Percentiles rank a stretch among this genome's conserved stretches.
phyloP scores from a whole-genome alignment of 768 basidiomycete genomes.

The Cubamyces lactineus region DNA sequence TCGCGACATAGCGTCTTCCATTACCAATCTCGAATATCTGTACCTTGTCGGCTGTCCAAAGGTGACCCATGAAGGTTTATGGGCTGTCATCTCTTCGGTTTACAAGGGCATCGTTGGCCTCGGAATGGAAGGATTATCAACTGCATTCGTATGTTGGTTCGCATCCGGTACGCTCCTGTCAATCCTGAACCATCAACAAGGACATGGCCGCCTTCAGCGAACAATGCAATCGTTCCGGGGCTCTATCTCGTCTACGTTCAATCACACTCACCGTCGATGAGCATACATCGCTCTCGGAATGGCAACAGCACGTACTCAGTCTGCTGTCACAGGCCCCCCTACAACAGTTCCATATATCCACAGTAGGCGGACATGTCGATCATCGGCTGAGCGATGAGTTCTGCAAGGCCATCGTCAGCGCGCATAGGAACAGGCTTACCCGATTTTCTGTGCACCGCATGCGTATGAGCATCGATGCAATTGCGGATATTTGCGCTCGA shows the following conservation, averaged over 20 bases:
- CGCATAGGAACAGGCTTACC: constrained; percentile 54
- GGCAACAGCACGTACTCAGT: constrained; percentile 23
- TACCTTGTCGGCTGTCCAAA: constrained; percentile 69
- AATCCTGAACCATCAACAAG: constrained; percentile 38
- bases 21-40: constrained; percentile 57
- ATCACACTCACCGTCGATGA: constrained; percentile 55
- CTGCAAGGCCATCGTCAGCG: constrained; percentile 51
- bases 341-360: constrained; percentile 63
- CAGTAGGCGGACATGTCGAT: constrained; percentile 42
- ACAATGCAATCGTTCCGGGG: constrained; percentile 38
- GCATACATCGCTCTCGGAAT: constrained; percentile 20
- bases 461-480: constrained; percentile 51
- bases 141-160: constrained; percentile 54
- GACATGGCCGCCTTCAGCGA: constrained; percentile 53
- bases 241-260: constrained; percentile 51
- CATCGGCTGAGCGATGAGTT: constrained; percentile 47
- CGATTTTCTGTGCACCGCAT: constrained; percentile 69
- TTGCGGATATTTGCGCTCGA: constrained; percentile 56
- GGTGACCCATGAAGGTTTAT: constrained; percentile 65
- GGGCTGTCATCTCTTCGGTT: constrained; percentile 50
- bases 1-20: constrained; percentile 49
- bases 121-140: constrained; percentile 64
- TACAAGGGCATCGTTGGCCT: constrained; percentile 52
- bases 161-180: not conserved
- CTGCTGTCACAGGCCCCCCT: constrained; percentile 42